phyloP scores from a whole-genome alignment of 225 moss, liverwort and hornwort genomes.

The Straminergon stramineum region DNA sequence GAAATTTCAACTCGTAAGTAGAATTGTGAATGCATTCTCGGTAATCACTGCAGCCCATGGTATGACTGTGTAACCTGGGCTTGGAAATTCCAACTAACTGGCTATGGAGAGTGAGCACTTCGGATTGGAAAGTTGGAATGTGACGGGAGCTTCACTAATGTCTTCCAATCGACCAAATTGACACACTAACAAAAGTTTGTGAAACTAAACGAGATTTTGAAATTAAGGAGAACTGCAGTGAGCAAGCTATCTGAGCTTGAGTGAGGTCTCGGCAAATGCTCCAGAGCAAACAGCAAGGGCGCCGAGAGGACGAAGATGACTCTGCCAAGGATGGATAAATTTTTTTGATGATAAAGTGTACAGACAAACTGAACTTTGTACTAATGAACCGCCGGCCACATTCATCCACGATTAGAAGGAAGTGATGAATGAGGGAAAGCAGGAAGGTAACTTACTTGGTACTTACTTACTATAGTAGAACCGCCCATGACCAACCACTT shows the following conservation, averaged over 20 bases:
- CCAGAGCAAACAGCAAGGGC: no score
- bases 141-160: not conserved
- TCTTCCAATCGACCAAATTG: not conserved
- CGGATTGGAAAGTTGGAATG: not conserved
- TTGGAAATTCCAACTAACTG: not conserved
- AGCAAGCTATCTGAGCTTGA: not conserved
- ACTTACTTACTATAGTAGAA: no score
- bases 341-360: no score
- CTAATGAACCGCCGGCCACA: no score
- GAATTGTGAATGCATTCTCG: not conserved
- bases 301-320: no score
- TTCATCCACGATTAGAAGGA: not conserved
- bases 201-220: not conserved
- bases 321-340: no score
- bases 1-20: not conserved
- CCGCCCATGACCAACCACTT: no score
- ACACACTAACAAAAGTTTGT: no score
- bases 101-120: not conserved
- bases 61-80: not conserved
- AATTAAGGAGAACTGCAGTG: not conserved
- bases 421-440: no score
- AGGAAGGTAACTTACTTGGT: not conserved
- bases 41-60: not conserved
- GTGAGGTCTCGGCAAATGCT: no score
- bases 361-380: no score